Conservation (phyloP, 2,329 filamentous ascomycete genomes). For the Colletotrichum cuscutae region DNA sequence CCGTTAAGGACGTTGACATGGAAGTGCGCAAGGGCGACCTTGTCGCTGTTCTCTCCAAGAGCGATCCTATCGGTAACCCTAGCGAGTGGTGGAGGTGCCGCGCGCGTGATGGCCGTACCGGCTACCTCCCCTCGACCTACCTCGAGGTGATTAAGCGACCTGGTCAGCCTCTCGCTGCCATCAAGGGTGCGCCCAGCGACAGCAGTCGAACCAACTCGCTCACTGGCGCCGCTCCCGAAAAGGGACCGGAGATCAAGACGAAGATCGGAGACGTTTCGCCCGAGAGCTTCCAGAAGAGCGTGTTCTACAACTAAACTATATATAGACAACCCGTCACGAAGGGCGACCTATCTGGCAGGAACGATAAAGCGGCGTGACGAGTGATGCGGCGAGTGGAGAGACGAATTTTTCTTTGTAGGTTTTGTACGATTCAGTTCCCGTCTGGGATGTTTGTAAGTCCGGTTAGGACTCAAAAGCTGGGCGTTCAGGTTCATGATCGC, state of each 20-base stretch:
- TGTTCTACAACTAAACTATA: conserved; percentile 62
- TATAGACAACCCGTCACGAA: neutral
- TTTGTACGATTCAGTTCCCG: conserved; percentile 24
- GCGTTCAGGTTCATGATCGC: conserved; percentile 31
- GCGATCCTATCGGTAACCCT: conserved; percentile 88
- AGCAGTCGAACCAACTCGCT: conserved; percentile 60
- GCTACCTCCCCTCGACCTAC: conserved; percentile 92
- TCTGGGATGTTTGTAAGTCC: neutral
- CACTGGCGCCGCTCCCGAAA: conserved; percentile 52
- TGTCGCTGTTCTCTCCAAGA: conserved; percentile 92
- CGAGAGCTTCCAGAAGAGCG: conserved; percentile 67
- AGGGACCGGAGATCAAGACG: conserved; percentile 45
- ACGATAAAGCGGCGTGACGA: neutral
- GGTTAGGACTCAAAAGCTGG: conserved; percentile 33
- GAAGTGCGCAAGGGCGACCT: conserved; percentile 95
- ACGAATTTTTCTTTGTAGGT: conserved; percentile 26
- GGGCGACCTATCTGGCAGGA: neutral
- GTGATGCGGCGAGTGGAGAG: neutral
- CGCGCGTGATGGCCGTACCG: conserved; percentile 87
- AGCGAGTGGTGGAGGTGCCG: conserved; percentile 98
- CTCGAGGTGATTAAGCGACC: conserved; percentile 77
- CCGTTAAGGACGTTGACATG: conserved; percentile 81
- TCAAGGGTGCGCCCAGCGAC: conserved; percentile 60
- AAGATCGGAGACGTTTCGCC: conserved; percentile 64
- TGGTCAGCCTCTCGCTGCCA: conserved; percentile 60